phyloP scores from a whole-genome alignment of 495 filamentous ascomycete species.

The Aspergillus saccharolyticus region DNA sequence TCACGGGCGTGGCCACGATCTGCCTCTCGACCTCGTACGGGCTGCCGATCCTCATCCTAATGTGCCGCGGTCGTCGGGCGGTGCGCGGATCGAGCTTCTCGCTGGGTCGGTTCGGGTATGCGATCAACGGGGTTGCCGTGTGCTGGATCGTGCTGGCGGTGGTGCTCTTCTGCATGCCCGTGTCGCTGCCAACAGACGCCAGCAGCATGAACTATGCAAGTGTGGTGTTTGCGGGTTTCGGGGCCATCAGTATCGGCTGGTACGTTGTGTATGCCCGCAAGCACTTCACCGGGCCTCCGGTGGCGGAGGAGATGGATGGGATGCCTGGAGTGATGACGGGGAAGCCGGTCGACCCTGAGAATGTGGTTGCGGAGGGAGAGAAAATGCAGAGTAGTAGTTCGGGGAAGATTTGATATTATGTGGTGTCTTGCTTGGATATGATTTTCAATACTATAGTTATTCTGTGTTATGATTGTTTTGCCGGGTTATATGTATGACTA shows the following conservation, averaged over 20 bases:
- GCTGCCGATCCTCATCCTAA: slow-evolving; percentile 55
- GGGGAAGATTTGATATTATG: slow-evolving; percentile 20
- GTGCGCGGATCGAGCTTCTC: slow-evolving; percentile 46
- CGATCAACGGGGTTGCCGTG: slow-evolving; percentile 47
- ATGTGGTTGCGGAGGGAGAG: slow-evolving; percentile 19
- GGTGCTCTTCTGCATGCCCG: slow-evolving; percentile 53
- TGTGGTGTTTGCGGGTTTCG: slow-evolving; percentile 60
- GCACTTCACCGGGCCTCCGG: slow-evolving; percentile 63
- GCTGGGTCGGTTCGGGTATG: slow-evolving; percentile 47
- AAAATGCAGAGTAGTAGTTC: neutral
- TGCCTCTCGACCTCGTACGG: slow-evolving; percentile 60
- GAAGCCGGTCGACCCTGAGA: slow-evolving; percentile 23
- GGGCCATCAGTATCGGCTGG: slow-evolving; percentile 52
- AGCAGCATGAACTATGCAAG: slow-evolving; percentile 56
- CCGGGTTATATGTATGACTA: too few relatives aligned
- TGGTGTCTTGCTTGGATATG: slow-evolving; percentile 9
- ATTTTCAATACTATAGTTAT: neutral
- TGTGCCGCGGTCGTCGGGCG: slow-evolving; percentile 44
- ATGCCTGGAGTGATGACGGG: slow-evolving; percentile 34
- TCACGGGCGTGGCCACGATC: slow-evolving; percentile 63
- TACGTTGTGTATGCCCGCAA: slow-evolving; percentile 67
- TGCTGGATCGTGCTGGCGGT: slow-evolving; percentile 49
- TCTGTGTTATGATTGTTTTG: neutral
- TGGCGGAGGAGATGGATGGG: slow-evolving; percentile 37
- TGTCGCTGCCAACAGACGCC: slow-evolving; percentile 44